Evolutionary conservation across 208 protist species (phyloP).

Genomic region (Leishmania aethiopica): DNA sequence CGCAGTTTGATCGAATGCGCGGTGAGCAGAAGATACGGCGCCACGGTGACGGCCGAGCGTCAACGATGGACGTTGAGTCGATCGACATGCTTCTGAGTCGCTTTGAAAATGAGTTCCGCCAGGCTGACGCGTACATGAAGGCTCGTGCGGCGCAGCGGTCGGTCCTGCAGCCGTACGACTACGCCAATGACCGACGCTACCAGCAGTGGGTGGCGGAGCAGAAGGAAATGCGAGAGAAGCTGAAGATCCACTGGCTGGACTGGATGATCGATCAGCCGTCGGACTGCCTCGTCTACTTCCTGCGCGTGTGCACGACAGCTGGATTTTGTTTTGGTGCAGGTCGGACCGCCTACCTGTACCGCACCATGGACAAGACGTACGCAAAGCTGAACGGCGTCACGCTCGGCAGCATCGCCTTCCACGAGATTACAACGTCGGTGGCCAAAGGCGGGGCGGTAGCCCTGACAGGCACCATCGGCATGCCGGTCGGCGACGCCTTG

Average conservation of each 20-base stretch:
- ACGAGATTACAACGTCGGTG: conserved; percentile 64
- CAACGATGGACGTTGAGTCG: conserved; percentile 61
- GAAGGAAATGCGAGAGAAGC: conserved; percentile 46
- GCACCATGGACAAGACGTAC: conserved; percentile 91
- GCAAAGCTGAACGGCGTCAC: conserved; percentile 86
- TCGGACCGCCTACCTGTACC: conserved; percentile 77
- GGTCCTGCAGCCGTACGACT: conserved; percentile 64
- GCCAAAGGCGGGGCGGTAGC: conserved; percentile 64
- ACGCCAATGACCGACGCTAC: conserved; percentile 73
- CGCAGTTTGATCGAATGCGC: conserved; percentile 35
- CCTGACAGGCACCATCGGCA: conserved; percentile 45
- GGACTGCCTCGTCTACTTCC: conserved; percentile 54
- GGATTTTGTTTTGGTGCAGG: conserved; percentile 82
- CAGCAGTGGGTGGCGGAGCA: conserved; percentile 77
- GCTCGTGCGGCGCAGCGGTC: conserved; percentile 33
- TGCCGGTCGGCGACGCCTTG: conserved; percentile 52
- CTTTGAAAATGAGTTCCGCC: conserved; percentile 57
- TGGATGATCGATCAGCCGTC: conserved; percentile 65
- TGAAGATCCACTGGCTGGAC: conserved; percentile 87
- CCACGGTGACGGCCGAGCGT: conserved; percentile 45
- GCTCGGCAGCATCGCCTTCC: conserved; percentile 57
- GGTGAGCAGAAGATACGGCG: conserved; percentile 34
- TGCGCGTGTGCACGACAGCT: conserved; percentile 68
- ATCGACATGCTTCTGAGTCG: conserved; percentile 63
- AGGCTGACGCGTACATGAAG: conserved; percentile 61